phyloP scores from a whole-genome alignment of 23 red algal genomes.

The Porphyridium purpureum region DNA sequence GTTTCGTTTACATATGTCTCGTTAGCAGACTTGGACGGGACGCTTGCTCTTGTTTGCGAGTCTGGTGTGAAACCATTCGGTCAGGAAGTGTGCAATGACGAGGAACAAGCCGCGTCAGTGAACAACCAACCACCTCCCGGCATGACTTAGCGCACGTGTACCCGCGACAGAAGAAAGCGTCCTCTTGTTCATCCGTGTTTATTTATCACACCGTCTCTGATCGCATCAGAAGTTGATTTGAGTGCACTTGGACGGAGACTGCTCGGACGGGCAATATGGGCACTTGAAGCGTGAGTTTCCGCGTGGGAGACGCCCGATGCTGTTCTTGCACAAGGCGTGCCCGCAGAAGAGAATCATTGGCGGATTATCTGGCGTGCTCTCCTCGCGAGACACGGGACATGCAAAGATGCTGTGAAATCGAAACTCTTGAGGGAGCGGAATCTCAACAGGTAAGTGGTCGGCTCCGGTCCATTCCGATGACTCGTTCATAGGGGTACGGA shows the following conservation, averaged over 20 bases:
- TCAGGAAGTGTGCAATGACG: too few species aligned
- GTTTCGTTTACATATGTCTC: too few species aligned
- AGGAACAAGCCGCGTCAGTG: too few species aligned
- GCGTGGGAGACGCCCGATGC: conserved; percentile 15
- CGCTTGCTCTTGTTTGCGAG: too few species aligned
- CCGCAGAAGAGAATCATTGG: conserved; percentile 25
- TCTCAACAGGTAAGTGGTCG: not conserved
- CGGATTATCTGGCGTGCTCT: conserved; percentile 12
- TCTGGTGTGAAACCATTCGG: too few species aligned
- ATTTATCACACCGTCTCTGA: too few species aligned
- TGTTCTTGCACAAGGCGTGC: conserved; percentile 17
- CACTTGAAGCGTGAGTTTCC: conserved; percentile 26
- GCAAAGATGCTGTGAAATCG: conserved; percentile 27
- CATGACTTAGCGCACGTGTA: too few species aligned
- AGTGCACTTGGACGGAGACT: conserved; percentile 6
- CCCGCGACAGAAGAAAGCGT: too few species aligned
- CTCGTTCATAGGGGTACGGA: not conserved
- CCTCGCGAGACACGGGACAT: conserved; percentile 21
- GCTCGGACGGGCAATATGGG: conserved; percentile 32
- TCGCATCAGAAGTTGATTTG: conserved; percentile 10
- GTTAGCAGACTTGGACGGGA: too few species aligned
- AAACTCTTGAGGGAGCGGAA: not conserved
- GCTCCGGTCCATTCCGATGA: not conserved
- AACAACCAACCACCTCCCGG: too few species aligned
- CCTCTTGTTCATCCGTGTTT: too few species aligned